phyloP scores from a whole-genome alignment of 2,329 filamentous ascomycete genomes.

The Colletotrichum orchidophilum region DNA sequence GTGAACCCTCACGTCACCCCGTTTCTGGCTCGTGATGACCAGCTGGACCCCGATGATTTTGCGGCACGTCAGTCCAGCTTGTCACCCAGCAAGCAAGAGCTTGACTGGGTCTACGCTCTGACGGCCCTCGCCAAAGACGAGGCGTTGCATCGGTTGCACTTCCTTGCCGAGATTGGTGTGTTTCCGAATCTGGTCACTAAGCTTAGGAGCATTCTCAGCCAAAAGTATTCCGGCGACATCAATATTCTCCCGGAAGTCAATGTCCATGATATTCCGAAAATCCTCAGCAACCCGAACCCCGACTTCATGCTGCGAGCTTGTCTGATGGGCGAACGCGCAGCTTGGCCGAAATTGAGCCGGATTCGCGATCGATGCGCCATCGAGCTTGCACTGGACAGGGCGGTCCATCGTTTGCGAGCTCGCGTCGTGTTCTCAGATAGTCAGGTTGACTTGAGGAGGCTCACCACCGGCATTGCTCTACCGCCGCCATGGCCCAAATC shows the following conservation, averaged over 20 bases:
- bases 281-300: constrained; percentile 84
- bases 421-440: constrained; percentile 75
- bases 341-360: constrained; percentile 89
- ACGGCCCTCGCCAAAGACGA: constrained; percentile 82
- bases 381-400: constrained; percentile 83
- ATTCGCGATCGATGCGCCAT: constrained; percentile 90
- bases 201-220: constrained; percentile 81
- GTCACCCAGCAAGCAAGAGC: constrained; percentile 48
- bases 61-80: constrained; percentile 34
- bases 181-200: constrained; percentile 84
- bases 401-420: constrained; percentile 74
- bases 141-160: constrained; percentile 80
- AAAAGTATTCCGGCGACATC: constrained; percentile 94
- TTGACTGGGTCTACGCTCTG: constrained; percentile 71
- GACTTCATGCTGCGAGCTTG: constrained; percentile 88
- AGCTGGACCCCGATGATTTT: constrained; percentile 50
- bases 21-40: constrained; percentile 81
- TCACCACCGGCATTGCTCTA: constrained; percentile 45
- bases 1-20: constrained; percentile 95
- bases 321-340: constrained; percentile 82
- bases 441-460: constrained; percentile 66
- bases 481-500: constrained; percentile 41
- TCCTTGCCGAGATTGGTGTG: constrained; percentile 81
- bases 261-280: constrained; percentile 76
- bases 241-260: constrained; percentile 88